A percentile compares a stretch with the other conserved stretches of the same genome.
Evolutionary conservation across 2,329 filamentous ascomycete genomes (phyloP).

Genomic region (Ophiostoma piceae): DNA sequence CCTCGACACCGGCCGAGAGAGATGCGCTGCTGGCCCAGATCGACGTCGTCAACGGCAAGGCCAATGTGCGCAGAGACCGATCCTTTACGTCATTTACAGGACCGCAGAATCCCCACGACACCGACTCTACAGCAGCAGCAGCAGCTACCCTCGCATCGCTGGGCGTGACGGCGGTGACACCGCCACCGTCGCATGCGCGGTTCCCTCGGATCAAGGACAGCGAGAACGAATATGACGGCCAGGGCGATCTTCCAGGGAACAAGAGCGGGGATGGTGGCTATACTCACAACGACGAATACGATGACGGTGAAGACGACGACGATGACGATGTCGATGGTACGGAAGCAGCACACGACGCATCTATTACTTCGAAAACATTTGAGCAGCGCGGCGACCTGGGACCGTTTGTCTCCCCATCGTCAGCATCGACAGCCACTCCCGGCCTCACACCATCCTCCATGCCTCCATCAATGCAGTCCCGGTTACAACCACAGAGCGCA

Average conservation of each 20-base stretch:
- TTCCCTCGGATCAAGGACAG: conserved; percentile 4
- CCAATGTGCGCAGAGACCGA: not conserved
- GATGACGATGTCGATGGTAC: conserved; percentile 1
- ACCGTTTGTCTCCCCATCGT: not conserved
- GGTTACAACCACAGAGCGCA: not conserved
- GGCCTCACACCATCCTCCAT: not conserved
- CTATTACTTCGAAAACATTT: not conserved
- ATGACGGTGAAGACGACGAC: conserved; percentile 8
- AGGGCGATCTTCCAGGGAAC: not conserved
- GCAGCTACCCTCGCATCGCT: not conserved
- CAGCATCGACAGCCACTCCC: not conserved
- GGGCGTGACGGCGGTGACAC: conserved; percentile 7
- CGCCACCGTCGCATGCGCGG: not conserved
- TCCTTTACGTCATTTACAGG: not conserved
- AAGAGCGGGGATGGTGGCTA: not conserved
- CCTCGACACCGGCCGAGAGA: not conserved
- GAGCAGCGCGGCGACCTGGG: conserved; percentile 8
- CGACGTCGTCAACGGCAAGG: conserved; percentile 16
- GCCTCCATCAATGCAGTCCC: not conserved
- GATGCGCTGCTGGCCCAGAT: conserved; percentile 15
- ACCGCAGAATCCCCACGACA: not conserved
- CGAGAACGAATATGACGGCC: conserved; percentile 1
- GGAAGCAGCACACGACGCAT: not conserved
- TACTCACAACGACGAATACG: conserved; percentile 9
- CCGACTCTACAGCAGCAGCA: not conserved